phyloP scores from a whole-genome alignment of 1,284 basidiomycete genomes.

The Omphalotus olearius region DNA sequence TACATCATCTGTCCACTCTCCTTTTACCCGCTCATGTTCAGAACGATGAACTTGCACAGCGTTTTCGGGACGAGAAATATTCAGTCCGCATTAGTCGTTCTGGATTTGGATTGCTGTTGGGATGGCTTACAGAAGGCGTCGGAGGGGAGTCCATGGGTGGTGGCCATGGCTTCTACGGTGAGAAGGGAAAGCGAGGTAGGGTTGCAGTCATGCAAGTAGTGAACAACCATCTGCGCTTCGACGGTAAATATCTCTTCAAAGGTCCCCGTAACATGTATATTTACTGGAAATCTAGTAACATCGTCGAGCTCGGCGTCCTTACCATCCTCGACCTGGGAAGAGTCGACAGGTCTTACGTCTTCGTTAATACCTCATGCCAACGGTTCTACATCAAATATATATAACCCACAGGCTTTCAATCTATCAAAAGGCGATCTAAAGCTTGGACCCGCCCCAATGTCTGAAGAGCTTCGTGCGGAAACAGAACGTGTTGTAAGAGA shows the following conservation, averaged over 20 bases:
- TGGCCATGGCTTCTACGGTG: conserved; percentile 80
- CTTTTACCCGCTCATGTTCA: conserved; percentile 84
- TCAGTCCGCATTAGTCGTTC: conserved; percentile 88
- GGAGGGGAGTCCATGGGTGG: conserved; percentile 81
- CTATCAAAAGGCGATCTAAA: conserved; percentile 72
- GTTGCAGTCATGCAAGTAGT: conserved; percentile 90
- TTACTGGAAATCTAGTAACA: conserved; percentile 49
- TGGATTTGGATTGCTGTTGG: conserved; percentile 87
- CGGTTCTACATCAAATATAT: conserved; percentile 34
- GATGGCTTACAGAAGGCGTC: conserved; percentile 94
- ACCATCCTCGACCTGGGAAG: conserved; percentile 69
- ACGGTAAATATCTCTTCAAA: conserved; percentile 52
- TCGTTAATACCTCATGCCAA: conserved; percentile 66
- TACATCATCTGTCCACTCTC: conserved; percentile 82
- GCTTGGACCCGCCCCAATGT: conserved; percentile 75
- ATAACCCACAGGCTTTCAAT: conserved; percentile 72
- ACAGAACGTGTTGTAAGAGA: conserved; percentile 71
- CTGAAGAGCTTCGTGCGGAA: conserved; percentile 77
- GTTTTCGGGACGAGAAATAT: conserved; percentile 90
- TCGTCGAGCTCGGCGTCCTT: conserved; percentile 63
- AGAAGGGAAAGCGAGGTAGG: conserved; percentile 74
- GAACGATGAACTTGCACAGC: conserved; percentile 78
- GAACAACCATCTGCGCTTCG: conserved; percentile 89
- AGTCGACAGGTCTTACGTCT: conserved; percentile 76
- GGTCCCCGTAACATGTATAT: conserved; percentile 14